Base-by-base conservation (phyloP, 345 rosid genomes). In the Gossypium arboreum region DNA sequence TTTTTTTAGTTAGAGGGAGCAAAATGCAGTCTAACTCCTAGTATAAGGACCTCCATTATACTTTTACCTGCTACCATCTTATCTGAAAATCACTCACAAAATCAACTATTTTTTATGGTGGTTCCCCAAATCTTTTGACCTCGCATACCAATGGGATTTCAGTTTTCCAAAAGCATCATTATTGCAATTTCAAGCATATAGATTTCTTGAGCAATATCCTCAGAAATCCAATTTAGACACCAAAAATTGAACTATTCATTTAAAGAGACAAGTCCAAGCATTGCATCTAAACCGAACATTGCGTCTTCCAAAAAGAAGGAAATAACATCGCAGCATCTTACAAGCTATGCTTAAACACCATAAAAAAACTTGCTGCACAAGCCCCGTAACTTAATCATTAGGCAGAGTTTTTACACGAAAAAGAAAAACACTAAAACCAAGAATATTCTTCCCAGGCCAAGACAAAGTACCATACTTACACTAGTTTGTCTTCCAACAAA, bases 361-460 rank as follows among this genome's bases (percentile, higher is more conserved):
- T 24, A 43, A 76, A 11, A 18, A 11, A 15, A 34, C 39, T 71
- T 16, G 9, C 63, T 39, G 50, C 60, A 51, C 45, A 76, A 44
- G 64, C 25, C 22, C n/a, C 0, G 15, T 3, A 2, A 34, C 39
- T 61, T 61, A 59, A 68, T 3, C n/a, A 63, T 68, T 67, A 3
- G 2, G 69, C 57, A 77, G 66, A 25, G 29, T n/a, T 39, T 59
- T 24, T 50, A 16, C 47, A 48, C 18, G 54, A 64, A 63, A 47
- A 57, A 48, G 25, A 73, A 47, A 55, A 39, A 73, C 15, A 29
- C 54, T 25, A 68, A 62, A 1, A 57, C 22, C 44, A 75, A 61
- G 80, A 78, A 81, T 75, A 75, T 75, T 77, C 75, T 73, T 69
- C 65, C 51, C 52, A 76, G 61, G 67, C 66, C 44, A 75, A 77